Evolutionary conservation across 257 asterid genomes (phyloP), one percentile per base, ranked within the genome.

Genomic region (Scutellaria barbata): DNA sequence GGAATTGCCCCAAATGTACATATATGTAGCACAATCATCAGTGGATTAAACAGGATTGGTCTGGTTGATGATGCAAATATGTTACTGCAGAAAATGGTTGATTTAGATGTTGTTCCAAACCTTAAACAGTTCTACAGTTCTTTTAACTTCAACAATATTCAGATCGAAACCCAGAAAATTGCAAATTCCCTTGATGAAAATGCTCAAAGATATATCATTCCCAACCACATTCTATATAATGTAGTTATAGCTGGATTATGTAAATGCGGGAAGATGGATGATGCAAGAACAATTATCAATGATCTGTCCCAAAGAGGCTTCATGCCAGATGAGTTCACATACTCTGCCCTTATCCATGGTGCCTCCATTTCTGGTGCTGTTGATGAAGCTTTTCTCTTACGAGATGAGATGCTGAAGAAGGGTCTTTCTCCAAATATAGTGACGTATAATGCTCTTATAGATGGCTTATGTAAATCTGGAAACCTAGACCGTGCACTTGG

Each of bases 381-480:
- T 66, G 70, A 85, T 78, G 92, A 87, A 77, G 99, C 98, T 76
- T 95, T 95, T 79, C 78, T 77, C 25, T 77, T 95, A 74, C 87
- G 97, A 47, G 94, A 95, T 65, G 95, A 92, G 80, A 95, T 95
- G 99, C 66, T 88, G 81, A 53, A 40, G 48, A 88, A 76, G 78
- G 98, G 89, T 57, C 85, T 95, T 75, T 71, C 81, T 65, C 96
- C 97, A 8, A 88, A 83, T 78, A 88, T 92, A 68, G 89, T 77
- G 62, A 85, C 90, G 13, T 92, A 92, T 74, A 95, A 92, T 88
- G 78, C 96, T 76, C 96, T 92, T 71, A 78, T 92, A 54, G 80
- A 83, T 45, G 99, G 96, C 69, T 85, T 92, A 57, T 88, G 99
- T 82, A 87, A 81, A 85, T 81, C 87, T 22, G 98, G 97, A 75